Conservation (phyloP, 768 basidiomycete genomes). For the Lactarius akahatsu region DNA sequence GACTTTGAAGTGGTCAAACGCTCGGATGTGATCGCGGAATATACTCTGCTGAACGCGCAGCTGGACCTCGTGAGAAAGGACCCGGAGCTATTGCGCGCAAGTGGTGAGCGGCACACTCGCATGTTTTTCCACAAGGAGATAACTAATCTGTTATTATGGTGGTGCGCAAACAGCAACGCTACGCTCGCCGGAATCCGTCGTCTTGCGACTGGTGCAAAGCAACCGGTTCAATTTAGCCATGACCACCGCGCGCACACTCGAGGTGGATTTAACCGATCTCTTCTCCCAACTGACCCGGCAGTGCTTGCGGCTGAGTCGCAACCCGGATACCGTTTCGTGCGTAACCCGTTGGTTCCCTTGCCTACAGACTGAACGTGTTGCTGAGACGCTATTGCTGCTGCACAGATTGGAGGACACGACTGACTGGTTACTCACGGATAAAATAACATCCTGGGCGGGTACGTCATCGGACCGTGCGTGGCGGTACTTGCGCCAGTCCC, state of each 20-base stretch:
- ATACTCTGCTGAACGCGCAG: slow-evolving; percentile 72
- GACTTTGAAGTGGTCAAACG: slow-evolving; percentile 80
- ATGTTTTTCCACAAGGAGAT: not conserved
- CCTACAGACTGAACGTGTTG: slow-evolving; percentile 9
- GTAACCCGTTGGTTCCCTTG: slow-evolving; percentile 28
- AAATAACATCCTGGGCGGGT: slow-evolving; percentile 81
- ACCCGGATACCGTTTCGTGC: slow-evolving; percentile 59
- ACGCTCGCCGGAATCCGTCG: slow-evolving; percentile 54
- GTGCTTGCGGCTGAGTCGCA: slow-evolving; percentile 72
- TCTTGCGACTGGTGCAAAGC: slow-evolving; percentile 74
- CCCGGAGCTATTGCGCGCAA: slow-evolving; percentile 55
- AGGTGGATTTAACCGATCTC: slow-evolving; percentile 84
- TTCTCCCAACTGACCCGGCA: slow-evolving; percentile 76
- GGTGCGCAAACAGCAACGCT: slow-evolving; percentile 40
- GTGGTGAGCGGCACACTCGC: slow-evolving; percentile 50
- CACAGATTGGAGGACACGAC: slow-evolving; percentile 66
- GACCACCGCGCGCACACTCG: slow-evolving; percentile 67
- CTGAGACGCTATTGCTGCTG: slow-evolving; percentile 11
- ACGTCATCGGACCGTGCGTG: slow-evolving; percentile 77
- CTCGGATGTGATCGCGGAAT: slow-evolving; percentile 75
- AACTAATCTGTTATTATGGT: slow-evolving; percentile 26
- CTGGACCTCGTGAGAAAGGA: slow-evolving; percentile 72
- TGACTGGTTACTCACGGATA: slow-evolving; percentile 83
- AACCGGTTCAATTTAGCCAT: slow-evolving; percentile 81
- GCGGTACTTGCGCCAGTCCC: slow-evolving; percentile 79